Conservation (phyloP, 805 yeast species). For the Cyberlindnera mycetangii region DNA sequence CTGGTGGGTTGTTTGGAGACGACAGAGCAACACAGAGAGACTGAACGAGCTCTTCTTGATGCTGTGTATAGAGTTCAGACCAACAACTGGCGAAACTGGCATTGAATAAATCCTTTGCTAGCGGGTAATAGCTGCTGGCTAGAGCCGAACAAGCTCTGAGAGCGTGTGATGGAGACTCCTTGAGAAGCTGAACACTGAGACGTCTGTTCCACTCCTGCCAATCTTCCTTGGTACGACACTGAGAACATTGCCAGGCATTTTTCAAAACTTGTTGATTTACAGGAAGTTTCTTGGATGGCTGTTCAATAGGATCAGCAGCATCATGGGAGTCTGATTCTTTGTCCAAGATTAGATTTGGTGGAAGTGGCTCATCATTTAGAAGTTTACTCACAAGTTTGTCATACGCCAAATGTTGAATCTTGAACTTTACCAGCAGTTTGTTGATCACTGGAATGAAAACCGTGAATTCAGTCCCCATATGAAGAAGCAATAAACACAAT, state of each 20-base stretch:
- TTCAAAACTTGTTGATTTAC: constrained; percentile 62
- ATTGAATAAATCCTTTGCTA: constrained; percentile 88
- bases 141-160: constrained; percentile 87
- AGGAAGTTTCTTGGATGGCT: constrained; percentile 71
- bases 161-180: constrained; percentile 93
- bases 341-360: constrained; percentile 68
- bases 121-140: constrained; percentile 82
- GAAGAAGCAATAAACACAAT: constrained; percentile 69
- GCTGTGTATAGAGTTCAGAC: constrained; percentile 85
- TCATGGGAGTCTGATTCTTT: constrained; percentile 45
- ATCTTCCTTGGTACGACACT: constrained; percentile 86
- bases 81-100: constrained; percentile 95
- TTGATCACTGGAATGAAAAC: constrained; percentile 84
- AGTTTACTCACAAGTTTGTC: constrained; percentile 80
- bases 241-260: constrained; percentile 89
- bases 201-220: constrained; percentile 98
- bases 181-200: constrained; percentile 77
- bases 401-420: constrained; percentile 67
- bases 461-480: constrained; percentile 77
- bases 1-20: constrained; percentile 92
- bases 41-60: constrained; percentile 85
- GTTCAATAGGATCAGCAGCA: constrained; percentile 51
- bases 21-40: constrained; percentile 84
- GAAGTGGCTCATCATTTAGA: constrained; percentile 80
- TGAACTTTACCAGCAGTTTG: constrained; percentile 57